Evolutionary conservation across 441 rosid genomes (phyloP), one percentile per base, ranked within the genome.

Genomic region (Daphne laureola): DNA sequence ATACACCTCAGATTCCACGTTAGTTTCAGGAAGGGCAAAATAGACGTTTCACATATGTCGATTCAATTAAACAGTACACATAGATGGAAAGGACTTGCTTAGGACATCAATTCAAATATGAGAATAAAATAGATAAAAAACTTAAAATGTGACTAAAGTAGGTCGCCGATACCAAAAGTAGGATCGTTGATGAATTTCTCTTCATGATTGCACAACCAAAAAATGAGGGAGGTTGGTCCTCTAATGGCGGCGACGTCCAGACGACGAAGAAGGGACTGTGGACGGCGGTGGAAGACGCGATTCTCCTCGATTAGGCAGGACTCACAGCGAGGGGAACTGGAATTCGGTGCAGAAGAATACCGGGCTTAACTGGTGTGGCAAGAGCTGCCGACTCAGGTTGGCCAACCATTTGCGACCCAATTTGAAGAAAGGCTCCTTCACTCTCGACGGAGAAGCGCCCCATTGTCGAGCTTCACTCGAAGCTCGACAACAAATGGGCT

Each of bases 311-410:
- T 23, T 75, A 82, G 44, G 85, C 54, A 66, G 64, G 55, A 69
- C 53, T 36, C 69, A 81, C 27, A 84, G 87, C 12, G 87, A 76
- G 57, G 87, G 87, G 17, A 81, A 81, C 61, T 81, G 87, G 87
- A 81, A 81, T 31, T 73, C 82, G 0, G 79, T 82, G 62, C 79
- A 75, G 57, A 72, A 65, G 58, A 72, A 73, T 58, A 66, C 84
- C 2, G 80, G 78, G 0, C 62, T 81, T 53, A 57, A 70, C 43
- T 73, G 87, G 1, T 81, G 87, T 27, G 87, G 87, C 5, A 81
- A 81, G 69, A 81, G 84, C 51, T 81, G 87, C 16, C 53, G 87
- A 40, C 82, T 81, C 12, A 73, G 87, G 14, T 81, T 84, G 87
- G 77, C 84, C 17, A 81, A 81, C 59, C 87, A 81, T 41, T 66